Evolutionary conservation across 495 filamentous ascomycete genomes (phyloP), one percentile per base, ranked within the genome.

Genomic region (Trichocladium antarcticum): DNA sequence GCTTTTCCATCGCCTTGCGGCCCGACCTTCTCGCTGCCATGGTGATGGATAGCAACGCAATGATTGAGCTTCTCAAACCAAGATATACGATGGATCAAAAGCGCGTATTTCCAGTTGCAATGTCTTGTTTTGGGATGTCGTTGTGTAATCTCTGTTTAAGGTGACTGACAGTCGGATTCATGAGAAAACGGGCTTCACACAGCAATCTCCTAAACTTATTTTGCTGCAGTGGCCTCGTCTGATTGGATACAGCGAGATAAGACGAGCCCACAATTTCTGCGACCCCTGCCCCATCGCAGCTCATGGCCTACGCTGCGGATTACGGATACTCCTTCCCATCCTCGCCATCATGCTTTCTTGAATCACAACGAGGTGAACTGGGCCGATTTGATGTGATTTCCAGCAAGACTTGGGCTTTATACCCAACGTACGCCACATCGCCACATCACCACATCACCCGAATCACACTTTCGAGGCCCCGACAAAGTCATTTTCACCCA

Each of bases 21-120:
- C 37, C 17, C 1, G 51, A 24, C 42, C 37, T 49, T 28, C 36
- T 46, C 9, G 35, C 14, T 19, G 54, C 24, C 50, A 50, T 53
- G 37, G 17, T 48, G 10, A 9, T 37, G 15, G 36, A 12, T 35
- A 15, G 32, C 12, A 12, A 35, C 8, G 24, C 24, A 27, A 8
- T 8, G 8, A 8, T 8, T 27, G 24, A 4, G 8, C 8, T 27
- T 27, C 24, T 27, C 24, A 27, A 10, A 14, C 5, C 5, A 32
- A 6, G 31, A 32, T 32, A 10, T 32, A 4, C n/a, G n/a, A n/a
- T 29, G 27, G 27, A 10, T 5, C 5, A 10, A 29, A 29, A 29
- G 27, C 27, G 27, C 5, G 5, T 10, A 29, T 5, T 5, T 53
- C 19, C 10, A 7, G 8, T 38, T 7, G 21, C 15, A 44, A 44